Evolutionary conservation across 1,284 basidiomycete species (phyloP).

Genomic region (Rhizoctonia solani): DNA sequence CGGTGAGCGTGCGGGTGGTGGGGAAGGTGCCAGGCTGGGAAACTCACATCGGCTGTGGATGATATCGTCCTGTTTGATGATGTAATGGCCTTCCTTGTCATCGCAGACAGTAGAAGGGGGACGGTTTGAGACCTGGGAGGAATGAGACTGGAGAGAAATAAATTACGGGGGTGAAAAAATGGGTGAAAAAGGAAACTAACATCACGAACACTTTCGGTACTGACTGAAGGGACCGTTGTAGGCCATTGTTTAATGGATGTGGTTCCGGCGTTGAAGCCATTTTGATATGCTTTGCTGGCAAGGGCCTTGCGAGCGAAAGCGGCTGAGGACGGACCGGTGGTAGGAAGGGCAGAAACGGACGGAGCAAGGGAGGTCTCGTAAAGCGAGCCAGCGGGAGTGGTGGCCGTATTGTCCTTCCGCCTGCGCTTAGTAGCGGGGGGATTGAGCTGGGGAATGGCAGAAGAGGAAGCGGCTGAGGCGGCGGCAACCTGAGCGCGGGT

Average conservation of each 20-base stretch:
- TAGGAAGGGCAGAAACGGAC: constrained; percentile 26
- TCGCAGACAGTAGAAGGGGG: constrained; percentile 62
- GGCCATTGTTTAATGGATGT: constrained; percentile 34
- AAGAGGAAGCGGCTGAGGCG: constrained; percentile 67
- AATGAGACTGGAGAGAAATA: neutral
- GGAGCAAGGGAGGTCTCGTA: constrained; percentile 36
- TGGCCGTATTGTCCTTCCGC: constrained; percentile 34
- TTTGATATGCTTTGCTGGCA: constrained; percentile 37
- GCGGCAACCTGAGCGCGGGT: constrained; percentile 81
- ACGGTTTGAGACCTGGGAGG: constrained; percentile 41
- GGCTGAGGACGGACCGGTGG: constrained; percentile 29
- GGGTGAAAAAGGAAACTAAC: constrained; percentile 15
- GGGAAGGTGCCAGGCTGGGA: constrained; percentile 29
- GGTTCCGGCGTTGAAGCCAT: constrained; percentile 31
- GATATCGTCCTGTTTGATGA: constrained; percentile 86
- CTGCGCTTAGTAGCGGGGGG: constrained; percentile 38
- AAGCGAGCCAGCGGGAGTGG: constrained; percentile 22
- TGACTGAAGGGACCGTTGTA: constrained; percentile 4
- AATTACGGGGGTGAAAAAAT: neutral
- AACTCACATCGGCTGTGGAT: constrained; percentile 79
- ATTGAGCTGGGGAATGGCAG: constrained; percentile 54
- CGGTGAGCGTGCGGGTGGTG: neutral
- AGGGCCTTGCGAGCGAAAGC: constrained; percentile 39
- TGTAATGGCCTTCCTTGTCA: constrained; percentile 94
- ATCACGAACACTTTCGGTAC: constrained; percentile 23